Evolutionary conservation across 2,329 filamentous ascomycete species (phyloP), one percentile per base, ranked within the genome.

Genomic region (Fusarium sp.): DNA sequence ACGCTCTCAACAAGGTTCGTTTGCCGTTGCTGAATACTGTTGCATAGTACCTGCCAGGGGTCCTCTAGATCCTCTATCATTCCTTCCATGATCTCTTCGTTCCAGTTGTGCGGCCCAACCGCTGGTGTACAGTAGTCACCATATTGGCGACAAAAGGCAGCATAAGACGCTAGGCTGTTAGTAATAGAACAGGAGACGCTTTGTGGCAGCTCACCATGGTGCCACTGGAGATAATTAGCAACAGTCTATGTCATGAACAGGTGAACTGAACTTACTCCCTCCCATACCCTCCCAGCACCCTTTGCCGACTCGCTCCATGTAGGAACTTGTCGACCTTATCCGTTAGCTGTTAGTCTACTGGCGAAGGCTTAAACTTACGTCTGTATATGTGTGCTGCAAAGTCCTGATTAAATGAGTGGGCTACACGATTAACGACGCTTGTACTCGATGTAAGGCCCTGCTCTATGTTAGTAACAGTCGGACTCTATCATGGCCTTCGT

Each of bases 71-170:
- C 81, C 1, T 35, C 16, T 0, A 73, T 78, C 84, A 87, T 85
- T 2, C 40, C 40, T 1, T 64, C 33, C 4, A 86, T 85, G 1
- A 82, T 82, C 74, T 87, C 85, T 58, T 83, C 76, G 60, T 88
- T 88, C 86, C 86, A 88, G 65, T 84, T 82, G n/a, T 70, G 81
- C 1, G 36, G 45, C 0, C 81, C 81, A 4, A 66, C 71, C 0
- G 50, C 40, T 0, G 5, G 0, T 0, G 84, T 86, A 4, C 0
- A 62, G 59, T 87, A 69, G 9, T 79, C 70, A 0, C 86, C 86
- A 59, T 80, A 84, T 0, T 86, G 78, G 16, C 81, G 77, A 59
- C 85, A 86, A 65, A 86, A 88, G 0, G 86, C 85, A 20, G 80
- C 65, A 60, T 86, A 87, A 1, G 81, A 74, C 6, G 25, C 79